Base-by-base conservation (phyloP, 805 yeast species). In the Debaryomyces castellii region DNA sequence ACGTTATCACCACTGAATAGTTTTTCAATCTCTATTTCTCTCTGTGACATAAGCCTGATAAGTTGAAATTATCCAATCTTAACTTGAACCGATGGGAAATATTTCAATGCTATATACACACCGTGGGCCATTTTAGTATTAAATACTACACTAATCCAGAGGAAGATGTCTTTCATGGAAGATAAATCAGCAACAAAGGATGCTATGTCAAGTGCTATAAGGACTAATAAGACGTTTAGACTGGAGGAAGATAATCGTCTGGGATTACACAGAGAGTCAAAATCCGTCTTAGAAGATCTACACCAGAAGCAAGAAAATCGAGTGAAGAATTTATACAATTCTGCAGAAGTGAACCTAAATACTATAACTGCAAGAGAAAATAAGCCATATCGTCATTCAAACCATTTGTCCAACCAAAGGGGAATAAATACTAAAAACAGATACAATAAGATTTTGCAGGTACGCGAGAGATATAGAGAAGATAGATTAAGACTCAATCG, bases 401-500 rank as follows among this genome's bases (percentile, higher is more conserved):
- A 23, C 5, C 30, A 33, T 47, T 46, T 14, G 9, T 16, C 6
- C 16, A 30, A 11, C 34, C 34, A 30, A 8, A 30, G 34, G 18
- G 34, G 34, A 7, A 44, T 55, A 40, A 61, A 53, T 39, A 35
- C 33, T 8, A 47, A 58, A 30, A 60, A 59, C 44, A 63, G 56
- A 34, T 61, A 58, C 23, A 54, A 52, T 21, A 59, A 53, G 44
- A 40, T 63, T 36, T 52, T 49, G 28, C 57, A 59, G 25, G 57
- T 54, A 3, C 51, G 73, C 38, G 56, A 57, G 37, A 54, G 59
- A n/a, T 54, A 58, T 38, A 50, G 58, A n/a, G 48, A 54, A 16
- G 63, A 62, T 21, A 50, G 46, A 43, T 28, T 59, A 21, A 34
- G 35, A 5, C 17, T 41, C 14, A 53, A 50, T 17, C 46, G 69